Evolutionary conservation across 352 stramenopile species (phyloP).

Genomic region (Phytophthora quininea): DNA sequence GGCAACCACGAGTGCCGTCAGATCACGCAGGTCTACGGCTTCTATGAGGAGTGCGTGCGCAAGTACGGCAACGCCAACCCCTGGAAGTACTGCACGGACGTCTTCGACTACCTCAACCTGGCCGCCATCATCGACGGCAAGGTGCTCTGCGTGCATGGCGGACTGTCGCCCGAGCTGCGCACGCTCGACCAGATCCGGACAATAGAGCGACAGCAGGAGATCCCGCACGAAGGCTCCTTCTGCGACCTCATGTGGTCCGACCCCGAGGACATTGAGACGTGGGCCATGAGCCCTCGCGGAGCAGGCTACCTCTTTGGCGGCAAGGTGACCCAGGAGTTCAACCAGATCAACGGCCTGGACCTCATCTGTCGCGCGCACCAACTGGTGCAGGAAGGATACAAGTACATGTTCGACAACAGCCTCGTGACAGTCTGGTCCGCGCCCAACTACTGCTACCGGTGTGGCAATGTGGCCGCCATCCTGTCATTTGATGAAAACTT

Average conservation of each 20-base stretch:
- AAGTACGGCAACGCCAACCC: slow-evolving; percentile 99
- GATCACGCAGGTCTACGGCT: slow-evolving; percentile 99
- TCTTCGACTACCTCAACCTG: slow-evolving; percentile 99
- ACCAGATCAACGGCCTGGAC: slow-evolving; percentile 97
- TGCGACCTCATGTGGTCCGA: slow-evolving; percentile 97
- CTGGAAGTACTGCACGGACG: slow-evolving; percentile 99
- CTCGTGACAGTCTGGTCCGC: slow-evolving; percentile 99
- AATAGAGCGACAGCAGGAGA: slow-evolving; percentile 98
- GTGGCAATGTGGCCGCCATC: slow-evolving; percentile 98
- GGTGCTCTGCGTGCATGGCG: slow-evolving; percentile 99
- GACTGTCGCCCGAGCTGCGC: slow-evolving; percentile 93
- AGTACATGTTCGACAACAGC: slow-evolving; percentile 96
- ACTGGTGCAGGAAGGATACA: slow-evolving; percentile 92
- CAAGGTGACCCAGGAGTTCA: slow-evolving; percentile 99
- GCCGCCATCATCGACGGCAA: slow-evolving; percentile 99
- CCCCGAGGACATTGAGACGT: slow-evolving; percentile 98
- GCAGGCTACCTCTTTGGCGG: slow-evolving; percentile 98
- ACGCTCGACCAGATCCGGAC: slow-evolving; percentile 92
- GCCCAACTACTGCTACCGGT: slow-evolving; percentile 99
- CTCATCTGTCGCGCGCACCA: slow-evolving; percentile 99
- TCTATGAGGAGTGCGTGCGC: slow-evolving; percentile 99
- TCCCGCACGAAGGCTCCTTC: slow-evolving; percentile 99
- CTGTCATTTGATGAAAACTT: slow-evolving; percentile 98
- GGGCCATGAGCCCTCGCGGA: slow-evolving; percentile 96
- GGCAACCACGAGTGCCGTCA: slow-evolving; percentile 99